Evolutionary conservation across 139 green algal species (phyloP).

Genomic region (Tetradesmus obliquus): DNA sequence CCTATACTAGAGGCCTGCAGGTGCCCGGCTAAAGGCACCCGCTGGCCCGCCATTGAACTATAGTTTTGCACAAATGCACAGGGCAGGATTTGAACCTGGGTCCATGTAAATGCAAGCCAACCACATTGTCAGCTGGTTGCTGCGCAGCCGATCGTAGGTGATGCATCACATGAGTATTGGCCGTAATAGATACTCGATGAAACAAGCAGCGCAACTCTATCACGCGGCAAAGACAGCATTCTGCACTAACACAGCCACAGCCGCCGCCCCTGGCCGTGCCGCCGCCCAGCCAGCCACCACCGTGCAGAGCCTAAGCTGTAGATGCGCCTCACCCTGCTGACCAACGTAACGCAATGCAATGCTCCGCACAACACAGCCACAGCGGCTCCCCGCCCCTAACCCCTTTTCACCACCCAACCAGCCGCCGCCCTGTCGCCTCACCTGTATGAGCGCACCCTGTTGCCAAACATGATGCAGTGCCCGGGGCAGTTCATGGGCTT

Average conservation of each 20-base stretch:
- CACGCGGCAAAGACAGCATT: too few species aligned
- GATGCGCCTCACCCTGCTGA: too few species aligned
- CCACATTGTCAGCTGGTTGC: background rate
- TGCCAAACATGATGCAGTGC: slow-evolving; percentile 97
- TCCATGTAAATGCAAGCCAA: background rate
- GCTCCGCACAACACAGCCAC: too few species aligned
- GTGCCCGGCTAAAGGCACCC: slow-evolving; percentile 43
- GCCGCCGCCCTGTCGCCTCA: background rate
- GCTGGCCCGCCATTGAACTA: slow-evolving; percentile 27
- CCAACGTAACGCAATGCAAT: too few species aligned
- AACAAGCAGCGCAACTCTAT: too few species aligned
- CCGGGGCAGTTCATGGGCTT: slow-evolving; percentile 99
- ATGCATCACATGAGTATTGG: background rate
- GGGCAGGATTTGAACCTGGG: background rate
- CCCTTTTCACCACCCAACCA: too few species aligned
- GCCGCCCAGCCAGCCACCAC: too few species aligned
- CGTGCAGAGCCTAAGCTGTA: too few species aligned
- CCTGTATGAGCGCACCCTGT: slow-evolving; percentile 90
- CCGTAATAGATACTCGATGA: too few species aligned
- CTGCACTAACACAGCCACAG: too few species aligned
- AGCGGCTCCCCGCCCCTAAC: too few species aligned
- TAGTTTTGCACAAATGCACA: background rate
- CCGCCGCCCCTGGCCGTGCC: too few species aligned
- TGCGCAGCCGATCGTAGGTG: background rate
- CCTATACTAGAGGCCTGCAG: slow-evolving; percentile 18